Conservation (phyloP, 768 basidiomycete species). For the Lactarius indigo region DNA sequence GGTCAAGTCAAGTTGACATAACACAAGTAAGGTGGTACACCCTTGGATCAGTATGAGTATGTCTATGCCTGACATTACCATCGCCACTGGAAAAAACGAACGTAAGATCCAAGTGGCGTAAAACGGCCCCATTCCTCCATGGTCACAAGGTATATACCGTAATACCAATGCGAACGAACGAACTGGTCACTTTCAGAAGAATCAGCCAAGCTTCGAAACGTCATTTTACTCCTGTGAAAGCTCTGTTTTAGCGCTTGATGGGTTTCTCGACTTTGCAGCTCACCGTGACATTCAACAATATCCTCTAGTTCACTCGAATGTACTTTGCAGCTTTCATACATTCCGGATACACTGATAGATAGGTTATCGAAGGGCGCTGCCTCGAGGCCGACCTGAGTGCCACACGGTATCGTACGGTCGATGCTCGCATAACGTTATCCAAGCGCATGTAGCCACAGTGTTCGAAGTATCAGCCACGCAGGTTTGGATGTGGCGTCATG, state of each 20-base stretch:
- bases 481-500: neutral
- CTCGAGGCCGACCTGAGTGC: neutral
- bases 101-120: neutral
- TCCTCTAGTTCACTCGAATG: neutral
- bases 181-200: neutral
- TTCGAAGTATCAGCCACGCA: neutral
- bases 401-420: neutral
- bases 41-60: neutral
- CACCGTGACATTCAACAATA: neutral
- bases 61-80: neutral
- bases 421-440: neutral
- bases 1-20: too few species aligned
- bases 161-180: neutral
- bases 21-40: too few species aligned
- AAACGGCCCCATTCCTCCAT: neutral
- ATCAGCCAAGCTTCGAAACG: neutral
- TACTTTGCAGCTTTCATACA: neutral
- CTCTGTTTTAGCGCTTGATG: neutral
- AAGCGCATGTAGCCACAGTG: neutral
- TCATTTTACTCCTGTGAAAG: neutral
- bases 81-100: neutral
- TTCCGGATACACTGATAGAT: neutral
- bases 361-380: neutral
- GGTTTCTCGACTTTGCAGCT: neutral
- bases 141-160: neutral